A percentile compares a stretch with the other conserved stretches of the same genome.
Evolutionary conservation across 495 filamentous ascomycete genomes (phyloP).

Genomic region (Penicillium parvum): DNA sequence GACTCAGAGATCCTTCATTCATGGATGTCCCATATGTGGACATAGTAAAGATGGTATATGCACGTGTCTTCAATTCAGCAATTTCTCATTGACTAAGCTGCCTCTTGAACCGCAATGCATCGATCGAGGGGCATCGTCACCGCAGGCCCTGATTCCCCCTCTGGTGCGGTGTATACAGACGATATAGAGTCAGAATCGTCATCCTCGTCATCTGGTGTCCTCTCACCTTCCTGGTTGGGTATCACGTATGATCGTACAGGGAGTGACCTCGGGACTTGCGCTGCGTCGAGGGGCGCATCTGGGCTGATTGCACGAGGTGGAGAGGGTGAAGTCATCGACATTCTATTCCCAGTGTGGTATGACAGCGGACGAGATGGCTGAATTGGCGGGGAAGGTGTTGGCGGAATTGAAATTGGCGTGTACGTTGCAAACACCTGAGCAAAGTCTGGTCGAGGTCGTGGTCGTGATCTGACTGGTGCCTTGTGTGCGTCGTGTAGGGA

Average conservation of each 20-base stretch:
- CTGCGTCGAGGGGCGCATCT: not conserved
- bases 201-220: not conserved
- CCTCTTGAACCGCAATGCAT: too few relatives aligned
- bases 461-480: not conserved
- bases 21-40: too few relatives aligned
- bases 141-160: not conserved
- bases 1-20: too few relatives aligned
- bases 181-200: constrained; percentile 16
- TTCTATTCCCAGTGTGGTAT: not conserved
- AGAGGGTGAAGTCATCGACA: not conserved
- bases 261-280: constrained; percentile 1
- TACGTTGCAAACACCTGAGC: not conserved
- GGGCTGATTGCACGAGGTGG: too few relatives aligned
- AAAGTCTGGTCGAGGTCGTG: not conserved
- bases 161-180: constrained; percentile 24
- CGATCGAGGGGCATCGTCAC: not conserved
- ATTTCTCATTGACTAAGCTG: not conserved
- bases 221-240: not conserved
- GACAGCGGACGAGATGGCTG: not conserved
- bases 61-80: too few relatives aligned
- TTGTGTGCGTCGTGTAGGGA: not conserved
- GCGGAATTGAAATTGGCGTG: not conserved
- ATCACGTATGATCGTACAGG: not conserved
- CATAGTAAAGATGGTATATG: too few relatives aligned
- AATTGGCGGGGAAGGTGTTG: not conserved